These are phyloP conservation scores for Liriodendron chinense DNA, from an alignment of 164 flowering plant species.

Conservation along the genomic window DNA sequence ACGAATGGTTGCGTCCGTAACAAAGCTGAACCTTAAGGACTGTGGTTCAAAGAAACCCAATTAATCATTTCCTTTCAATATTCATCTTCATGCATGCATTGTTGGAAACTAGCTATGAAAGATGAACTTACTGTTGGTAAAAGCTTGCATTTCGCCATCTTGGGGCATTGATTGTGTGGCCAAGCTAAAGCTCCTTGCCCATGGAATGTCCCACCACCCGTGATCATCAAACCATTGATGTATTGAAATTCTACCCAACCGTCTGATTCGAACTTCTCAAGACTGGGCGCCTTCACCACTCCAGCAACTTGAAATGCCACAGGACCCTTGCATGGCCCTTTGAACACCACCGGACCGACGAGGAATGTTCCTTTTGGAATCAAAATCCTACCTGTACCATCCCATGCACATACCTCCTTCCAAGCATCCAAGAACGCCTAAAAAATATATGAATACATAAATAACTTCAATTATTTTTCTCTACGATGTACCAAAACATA, in stretches of 20 bases:
- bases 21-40: slow-evolving; percentile 25
- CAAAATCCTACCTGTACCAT: background rate
- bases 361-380: background rate
- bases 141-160: slow-evolving; percentile 15
- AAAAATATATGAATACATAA: background rate
- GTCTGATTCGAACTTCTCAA: background rate
- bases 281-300: slow-evolving; percentile 4
- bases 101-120: background rate
- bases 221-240: slow-evolving; percentile 10
- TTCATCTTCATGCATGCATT: no score
- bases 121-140: slow-evolving; percentile 24
- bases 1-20: slow-evolving; percentile 12
- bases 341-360: background rate
- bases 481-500: no score
- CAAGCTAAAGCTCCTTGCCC: slow-evolving; percentile 35
- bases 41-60: background rate
- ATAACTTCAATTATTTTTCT: no score
- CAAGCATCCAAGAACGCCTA: slow-evolving; percentile 12
- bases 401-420: slow-evolving; percentile 11
- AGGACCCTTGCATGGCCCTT: slow-evolving; percentile 8
- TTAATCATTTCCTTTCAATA: no score
- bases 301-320: background rate
- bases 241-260: slow-evolving; percentile 27
- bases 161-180: slow-evolving; percentile 23
- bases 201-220: slow-evolving; percentile 30